A percentile compares a stretch with the other conserved stretches of the same genome.
Conservation (phyloP, 495 filamentous ascomycete species). For the Penicillium macrosclerotiorum region DNA sequence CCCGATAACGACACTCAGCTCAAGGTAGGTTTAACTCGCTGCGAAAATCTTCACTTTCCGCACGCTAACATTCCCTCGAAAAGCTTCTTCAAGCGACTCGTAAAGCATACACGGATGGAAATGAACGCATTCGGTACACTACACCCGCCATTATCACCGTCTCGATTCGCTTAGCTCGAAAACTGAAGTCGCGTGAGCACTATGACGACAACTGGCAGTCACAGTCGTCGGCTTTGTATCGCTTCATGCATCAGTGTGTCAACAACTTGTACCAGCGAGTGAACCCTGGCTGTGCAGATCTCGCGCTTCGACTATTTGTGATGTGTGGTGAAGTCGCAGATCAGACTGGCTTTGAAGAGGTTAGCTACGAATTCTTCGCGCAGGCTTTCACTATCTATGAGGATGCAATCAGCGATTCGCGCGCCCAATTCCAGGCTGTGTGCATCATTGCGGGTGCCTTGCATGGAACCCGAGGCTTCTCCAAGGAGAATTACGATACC, state of each 20-base stretch:
- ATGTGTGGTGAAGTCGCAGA: conserved; percentile 91
- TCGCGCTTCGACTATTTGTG: conserved; percentile 83
- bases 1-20: conserved; percentile 90
- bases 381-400: conserved; percentile 99
- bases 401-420: conserved; percentile 89
- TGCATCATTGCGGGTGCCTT: conserved; percentile 89
- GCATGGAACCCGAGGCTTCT: conserved; percentile 81
- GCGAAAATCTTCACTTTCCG: neutral
- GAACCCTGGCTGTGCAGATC: conserved; percentile 75
- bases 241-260: conserved; percentile 86
- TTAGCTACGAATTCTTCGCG: conserved; percentile 96
- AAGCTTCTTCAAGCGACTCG: conserved; percentile 82
- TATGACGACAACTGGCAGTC: conserved; percentile 93
- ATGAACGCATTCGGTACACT: conserved; percentile 92
- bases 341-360: conserved; percentile 88
- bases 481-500: conserved; percentile 96
- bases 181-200: conserved; percentile 88
- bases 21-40: conserved; percentile 49
- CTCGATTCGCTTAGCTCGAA: conserved; percentile 83
- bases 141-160: conserved; percentile 90
- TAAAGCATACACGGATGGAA: conserved; percentile 87
- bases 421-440: conserved; percentile 96
- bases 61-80: conserved; percentile 22
- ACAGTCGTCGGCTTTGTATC: conserved; percentile 84
- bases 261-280: conserved; percentile 88